phyloP scores from a whole-genome alignment of 805 yeast species.

The Vanderwaltozyma polyspora region DNA sequence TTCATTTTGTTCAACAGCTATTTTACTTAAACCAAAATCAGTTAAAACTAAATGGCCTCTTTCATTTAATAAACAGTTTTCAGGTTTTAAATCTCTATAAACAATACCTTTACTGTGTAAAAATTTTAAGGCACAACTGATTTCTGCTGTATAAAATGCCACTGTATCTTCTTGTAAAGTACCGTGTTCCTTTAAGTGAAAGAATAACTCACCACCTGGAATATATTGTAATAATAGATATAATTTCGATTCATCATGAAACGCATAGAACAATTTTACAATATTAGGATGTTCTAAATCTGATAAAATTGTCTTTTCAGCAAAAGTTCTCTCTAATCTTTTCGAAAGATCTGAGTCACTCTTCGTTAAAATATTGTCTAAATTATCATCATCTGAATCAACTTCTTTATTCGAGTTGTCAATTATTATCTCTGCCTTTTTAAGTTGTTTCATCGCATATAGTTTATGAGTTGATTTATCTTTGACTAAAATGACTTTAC shows the following conservation, averaged over 20 bases:
- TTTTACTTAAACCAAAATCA: slow-evolving; percentile 70
- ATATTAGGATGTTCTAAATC: slow-evolving; percentile 68
- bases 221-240: slow-evolving; percentile 70
- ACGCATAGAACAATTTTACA: slow-evolving; percentile 70
- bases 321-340: slow-evolving; percentile 64
- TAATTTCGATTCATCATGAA: slow-evolving; percentile 69
- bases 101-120: slow-evolving; percentile 73
- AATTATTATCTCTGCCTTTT: slow-evolving; percentile 70
- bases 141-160: slow-evolving; percentile 70
- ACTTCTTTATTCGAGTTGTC: slow-evolving; percentile 17
- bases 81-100: slow-evolving; percentile 82
- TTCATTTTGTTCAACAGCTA: slow-evolving; percentile 6
- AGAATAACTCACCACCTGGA: slow-evolving; percentile 77
- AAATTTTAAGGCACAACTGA: slow-evolving; percentile 65
- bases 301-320: slow-evolving; percentile 65
- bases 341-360: slow-evolving; percentile 23
- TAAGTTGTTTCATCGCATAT: slow-evolving; percentile 78
- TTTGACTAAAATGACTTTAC: slow-evolving; percentile 70
- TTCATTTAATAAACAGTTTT: slow-evolving; percentile 64
- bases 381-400: slow-evolving; percentile 1
- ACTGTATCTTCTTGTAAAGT: slow-evolving; percentile 53
- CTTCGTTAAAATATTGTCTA: slow-evolving; percentile 1
- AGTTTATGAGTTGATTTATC: slow-evolving; percentile 51
- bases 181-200: slow-evolving; percentile 30
- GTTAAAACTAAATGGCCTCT: slow-evolving; percentile 70